These are phyloP conservation scores for Pugionium dolabratum DNA, from an alignment of 345 rosid species.

Conservation along the genomic window DNA sequence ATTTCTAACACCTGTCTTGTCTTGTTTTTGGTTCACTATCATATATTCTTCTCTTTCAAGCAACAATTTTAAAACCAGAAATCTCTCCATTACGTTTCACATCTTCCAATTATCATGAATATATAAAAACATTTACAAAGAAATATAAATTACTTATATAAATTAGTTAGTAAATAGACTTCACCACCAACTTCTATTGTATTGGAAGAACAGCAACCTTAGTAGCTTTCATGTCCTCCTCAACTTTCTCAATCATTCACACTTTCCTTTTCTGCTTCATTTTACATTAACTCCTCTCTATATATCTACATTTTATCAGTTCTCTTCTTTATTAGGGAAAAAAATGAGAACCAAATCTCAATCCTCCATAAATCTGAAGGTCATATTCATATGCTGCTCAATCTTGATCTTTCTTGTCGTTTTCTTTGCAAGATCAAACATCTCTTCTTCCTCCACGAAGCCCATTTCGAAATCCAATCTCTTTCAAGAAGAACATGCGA, in stretches of 20 bases:
- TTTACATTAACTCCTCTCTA: background rate
- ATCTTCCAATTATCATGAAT: conserved; percentile 32
- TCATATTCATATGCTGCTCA: conserved; percentile 31
- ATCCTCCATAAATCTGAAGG: conserved; percentile 36
- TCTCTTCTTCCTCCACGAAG: conserved; percentile 30
- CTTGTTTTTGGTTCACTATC: conserved; percentile 11
- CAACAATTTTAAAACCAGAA: conserved; percentile 18
- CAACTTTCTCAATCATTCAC: conserved; percentile 40
- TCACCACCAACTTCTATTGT: conserved; percentile 40
- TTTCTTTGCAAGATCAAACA: conserved; percentile 35
- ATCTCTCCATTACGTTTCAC: conserved; percentile 33
- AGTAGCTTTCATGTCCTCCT: conserved; percentile 43
- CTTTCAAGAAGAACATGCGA: conserved; percentile 23
- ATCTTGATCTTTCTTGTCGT: conserved; percentile 31
- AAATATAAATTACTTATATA: background rate
- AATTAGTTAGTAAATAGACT: conserved; percentile 29
- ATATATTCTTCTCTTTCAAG: conserved; percentile 25
- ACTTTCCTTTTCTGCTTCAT: background rate
- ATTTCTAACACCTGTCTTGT: conserved; percentile 24
- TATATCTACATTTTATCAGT: background rate
- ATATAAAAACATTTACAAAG: conserved; percentile 6
- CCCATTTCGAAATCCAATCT: conserved; percentile 23
- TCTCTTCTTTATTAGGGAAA: background rate
- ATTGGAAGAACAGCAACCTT: conserved; percentile 41
- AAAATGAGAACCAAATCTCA: conserved; percentile 34